Base-by-base conservation (phyloP, 2,329 filamentous ascomycete species). In the Pyrenophora seminiperda region DNA sequence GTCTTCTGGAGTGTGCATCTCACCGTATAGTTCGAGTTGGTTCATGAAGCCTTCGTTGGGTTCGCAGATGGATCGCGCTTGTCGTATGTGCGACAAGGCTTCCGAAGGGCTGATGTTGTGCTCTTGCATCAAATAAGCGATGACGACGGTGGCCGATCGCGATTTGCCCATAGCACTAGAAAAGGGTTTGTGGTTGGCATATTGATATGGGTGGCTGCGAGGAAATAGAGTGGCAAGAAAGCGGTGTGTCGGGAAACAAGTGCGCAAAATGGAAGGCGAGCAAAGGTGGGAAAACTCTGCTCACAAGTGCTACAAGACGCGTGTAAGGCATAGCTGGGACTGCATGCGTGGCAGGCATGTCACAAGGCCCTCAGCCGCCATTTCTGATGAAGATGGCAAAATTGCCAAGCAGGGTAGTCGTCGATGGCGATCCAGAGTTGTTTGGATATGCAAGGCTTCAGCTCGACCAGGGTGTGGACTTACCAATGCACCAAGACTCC, bases 111-210 rank as follows among this genome's bases (percentile, higher is more conserved):
- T 77, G 60, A 82, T 75, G 61, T 73, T 69, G 64, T 77, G 72
- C 50, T 73, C 73, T 57, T 81, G 79, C 72, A 97, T 87, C 41
- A 97, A 79, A 73, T 92, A 97, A 54, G 94, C 93, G 50, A 95
- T 82, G 46, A 90, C 82, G 59, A 90, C 84, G 24, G 91, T 87
- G 59, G 93, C 89, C 39, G 93, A 97, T 51, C 94, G 89, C 27
- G 92, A 97, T 76, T 95, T 96, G 44, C 94, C 94, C 86, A 96
- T 96, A 17, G 91, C 93, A 80, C 94, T 96, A 75, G 64, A 70
- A 27, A 54, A 47, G 53, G 50, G 38, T 55, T 46, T 54, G 47
- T 56, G 47, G 67, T 72, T 72, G 68, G 68, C 68, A 73, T 71
- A 53, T 51, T 54, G 60, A 54, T 51, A 58, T 45, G 56, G 65